A percentile compares a stretch with the other conserved stretches of the same genome.
Evolutionary conservation across 495 filamentous ascomycete species (phyloP).

Genomic region (Peziza echinospora): DNA sequence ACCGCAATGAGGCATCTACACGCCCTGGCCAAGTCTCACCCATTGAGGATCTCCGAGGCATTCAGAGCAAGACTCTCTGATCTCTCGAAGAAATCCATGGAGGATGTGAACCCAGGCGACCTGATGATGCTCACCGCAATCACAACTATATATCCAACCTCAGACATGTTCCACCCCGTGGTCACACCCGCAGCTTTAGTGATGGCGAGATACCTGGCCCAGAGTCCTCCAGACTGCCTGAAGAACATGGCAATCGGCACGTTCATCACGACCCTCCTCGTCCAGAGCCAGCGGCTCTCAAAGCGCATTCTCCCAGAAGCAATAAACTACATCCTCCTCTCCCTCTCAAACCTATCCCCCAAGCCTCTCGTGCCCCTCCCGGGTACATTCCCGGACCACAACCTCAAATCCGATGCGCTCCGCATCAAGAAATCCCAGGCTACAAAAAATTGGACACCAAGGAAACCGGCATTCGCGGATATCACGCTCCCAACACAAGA

Average conservation of each 20-base stretch:
- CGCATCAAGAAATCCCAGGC: constrained; percentile 26
- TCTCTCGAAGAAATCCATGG: constrained; percentile 36
- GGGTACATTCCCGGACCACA: constrained; percentile 41
- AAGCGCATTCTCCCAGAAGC: constrained; percentile 78
- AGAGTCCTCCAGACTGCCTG: constrained; percentile 41
- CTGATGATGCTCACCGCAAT: constrained; percentile 63
- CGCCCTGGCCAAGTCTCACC: constrained; percentile 64
- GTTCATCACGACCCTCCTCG: constrained; percentile 52
- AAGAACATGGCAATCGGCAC: constrained; percentile 47
- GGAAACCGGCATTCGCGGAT: constrained; percentile 32
- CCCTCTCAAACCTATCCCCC: constrained; percentile 46
- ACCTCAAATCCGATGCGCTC: constrained; percentile 30
- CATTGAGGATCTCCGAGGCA: constrained; percentile 48
- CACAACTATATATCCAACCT: constrained; percentile 71
- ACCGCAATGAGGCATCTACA: constrained; percentile 58
- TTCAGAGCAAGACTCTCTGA: constrained; percentile 52
- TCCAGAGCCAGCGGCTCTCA: constrained; percentile 60
- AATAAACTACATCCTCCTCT: constrained; percentile 57
- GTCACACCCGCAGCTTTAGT: constrained; percentile 69
- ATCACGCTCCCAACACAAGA: constrained; percentile 19
- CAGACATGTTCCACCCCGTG: constrained; percentile 88
- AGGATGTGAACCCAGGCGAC: constrained; percentile 45
- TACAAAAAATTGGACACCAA: constrained; percentile 13
- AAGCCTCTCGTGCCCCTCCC: constrained; percentile 23
- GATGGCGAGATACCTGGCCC: constrained; percentile 61